Evolutionary conservation across 805 yeast genomes (phyloP).

Genomic region (Schwanniomyces occidentalis): DNA sequence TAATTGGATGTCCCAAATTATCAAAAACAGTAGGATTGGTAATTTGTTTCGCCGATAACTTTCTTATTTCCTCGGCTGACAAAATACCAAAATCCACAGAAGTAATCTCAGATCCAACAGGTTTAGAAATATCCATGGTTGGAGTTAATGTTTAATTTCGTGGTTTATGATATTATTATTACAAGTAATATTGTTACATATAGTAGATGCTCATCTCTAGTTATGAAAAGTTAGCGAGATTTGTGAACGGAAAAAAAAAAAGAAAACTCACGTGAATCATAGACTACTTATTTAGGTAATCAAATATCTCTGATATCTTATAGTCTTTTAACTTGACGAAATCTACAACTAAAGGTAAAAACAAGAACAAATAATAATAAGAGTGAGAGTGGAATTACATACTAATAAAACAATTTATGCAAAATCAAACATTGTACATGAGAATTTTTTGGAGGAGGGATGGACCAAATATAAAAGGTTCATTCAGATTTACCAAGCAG

Average conservation of each 20-base stretch:
- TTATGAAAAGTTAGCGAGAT: slow-evolving; percentile 3
- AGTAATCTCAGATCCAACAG: slow-evolving; percentile 90
- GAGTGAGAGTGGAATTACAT: no score
- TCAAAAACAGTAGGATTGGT: slow-evolving; percentile 96
- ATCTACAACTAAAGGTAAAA: no score
- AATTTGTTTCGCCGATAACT: slow-evolving; percentile 90
- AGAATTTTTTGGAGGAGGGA: no score
- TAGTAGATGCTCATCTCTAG: slow-evolving; percentile 7
- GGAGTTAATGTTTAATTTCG: slow-evolving; percentile 1
- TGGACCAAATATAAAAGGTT: not conserved
- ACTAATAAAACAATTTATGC: no score
- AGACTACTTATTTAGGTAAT: slow-evolving; percentile 4
- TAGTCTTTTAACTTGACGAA: no score
- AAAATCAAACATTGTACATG: no score
- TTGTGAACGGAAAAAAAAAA: slow-evolving; percentile 7
- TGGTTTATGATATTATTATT: no score
- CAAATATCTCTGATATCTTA: no score
- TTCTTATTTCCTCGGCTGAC: slow-evolving; percentile 77
- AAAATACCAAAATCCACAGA: slow-evolving; percentile 91
- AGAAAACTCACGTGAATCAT: slow-evolving; percentile 7
- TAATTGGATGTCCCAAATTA: slow-evolving; percentile 91
- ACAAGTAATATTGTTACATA: no score
- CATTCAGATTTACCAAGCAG: slow-evolving; percentile 25
- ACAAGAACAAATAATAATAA: no score
- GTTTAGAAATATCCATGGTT: slow-evolving; percentile 91